Percentiles rank a stretch among this genome's conserved stretches.
Evolutionary conservation across 1,284 basidiomycete genomes (phyloP).

Genomic region (Papiliotrema nemorosa): DNA sequence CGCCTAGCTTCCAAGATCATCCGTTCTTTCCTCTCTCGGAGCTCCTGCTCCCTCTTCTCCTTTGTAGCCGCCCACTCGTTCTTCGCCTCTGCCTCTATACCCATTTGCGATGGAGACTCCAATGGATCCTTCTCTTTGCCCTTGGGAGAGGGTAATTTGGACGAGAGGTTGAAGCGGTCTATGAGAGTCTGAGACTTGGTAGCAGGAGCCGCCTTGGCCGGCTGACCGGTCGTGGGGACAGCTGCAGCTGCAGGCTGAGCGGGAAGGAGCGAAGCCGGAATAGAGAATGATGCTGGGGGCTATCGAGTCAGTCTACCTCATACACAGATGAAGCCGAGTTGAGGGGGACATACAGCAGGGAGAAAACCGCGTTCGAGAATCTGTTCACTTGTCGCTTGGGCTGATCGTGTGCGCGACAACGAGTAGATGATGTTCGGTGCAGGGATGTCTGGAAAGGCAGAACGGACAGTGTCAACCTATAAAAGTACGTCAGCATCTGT

Average conservation of each 20-base stretch:
- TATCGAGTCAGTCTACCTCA: slow-evolving; percentile 8
- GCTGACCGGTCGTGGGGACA: slow-evolving; percentile 14
- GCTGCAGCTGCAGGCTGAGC: slow-evolving; percentile 14
- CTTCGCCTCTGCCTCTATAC: neutral
- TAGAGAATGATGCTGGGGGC: slow-evolving; percentile 29
- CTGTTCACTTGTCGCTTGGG: slow-evolving; percentile 46
- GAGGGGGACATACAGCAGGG: slow-evolving; percentile 33
- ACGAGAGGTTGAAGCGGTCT: slow-evolving; percentile 34
- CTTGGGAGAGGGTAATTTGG: slow-evolving; percentile 18
- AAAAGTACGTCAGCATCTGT: too few relatives aligned
- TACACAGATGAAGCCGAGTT: neutral
- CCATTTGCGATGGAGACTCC: neutral
- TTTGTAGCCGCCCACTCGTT: slow-evolving; percentile 38
- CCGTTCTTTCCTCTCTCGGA: slow-evolving; percentile 43
- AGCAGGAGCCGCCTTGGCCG: slow-evolving; percentile 8
- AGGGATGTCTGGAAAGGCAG: slow-evolving; percentile 47
- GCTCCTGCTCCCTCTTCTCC: slow-evolving; percentile 38
- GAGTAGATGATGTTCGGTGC: slow-evolving; percentile 44
- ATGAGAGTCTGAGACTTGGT: slow-evolving; percentile 24
- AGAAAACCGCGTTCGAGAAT: slow-evolving; percentile 45
- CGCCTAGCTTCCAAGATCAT: slow-evolving; percentile 45
- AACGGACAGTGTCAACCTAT: slow-evolving; percentile 46
- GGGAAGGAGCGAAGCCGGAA: slow-evolving; percentile 30
- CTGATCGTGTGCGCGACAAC: slow-evolving; percentile 43
- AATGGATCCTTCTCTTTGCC: slow-evolving; percentile 22